These are phyloP conservation scores for Fusarium brachygibbosum DNA, from an alignment of 2,329 filamentous ascomycete genomes.

Conservation along the genomic window DNA sequence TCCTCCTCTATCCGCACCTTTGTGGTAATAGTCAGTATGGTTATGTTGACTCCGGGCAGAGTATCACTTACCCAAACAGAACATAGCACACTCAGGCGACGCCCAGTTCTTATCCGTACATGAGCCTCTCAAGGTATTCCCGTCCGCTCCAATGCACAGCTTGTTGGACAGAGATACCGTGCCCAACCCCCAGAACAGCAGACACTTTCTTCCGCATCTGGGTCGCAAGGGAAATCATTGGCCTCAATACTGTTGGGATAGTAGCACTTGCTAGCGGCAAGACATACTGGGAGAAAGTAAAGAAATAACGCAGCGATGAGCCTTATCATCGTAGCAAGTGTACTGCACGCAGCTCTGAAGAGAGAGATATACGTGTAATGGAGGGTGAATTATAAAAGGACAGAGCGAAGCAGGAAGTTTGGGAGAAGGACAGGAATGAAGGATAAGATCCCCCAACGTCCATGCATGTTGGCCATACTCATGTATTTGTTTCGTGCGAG, in stretches of 20 bases:
- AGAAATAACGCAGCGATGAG: constrained; percentile 14
- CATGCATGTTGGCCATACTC: background rate
- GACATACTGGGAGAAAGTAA: constrained; percentile 1
- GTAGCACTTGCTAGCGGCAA: constrained; percentile 34
- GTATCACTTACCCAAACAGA: constrained; percentile 20
- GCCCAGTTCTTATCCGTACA: constrained; percentile 46
- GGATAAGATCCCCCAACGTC: background rate
- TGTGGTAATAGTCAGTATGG: background rate
- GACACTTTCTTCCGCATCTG: constrained; percentile 33
- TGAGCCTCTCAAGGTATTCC: constrained; percentile 43
- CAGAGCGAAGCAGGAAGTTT: background rate
- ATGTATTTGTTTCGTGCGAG: background rate
- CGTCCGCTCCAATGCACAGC: constrained; percentile 37
- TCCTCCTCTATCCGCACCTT: constrained; percentile 41
- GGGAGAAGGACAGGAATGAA: background rate
- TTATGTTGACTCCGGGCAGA: background rate
- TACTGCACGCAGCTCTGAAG: background rate
- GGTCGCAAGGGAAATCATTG: constrained; percentile 37
- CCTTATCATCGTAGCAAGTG: constrained; percentile 18
- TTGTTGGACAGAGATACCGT: constrained; percentile 43
- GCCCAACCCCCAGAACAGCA: constrained; percentile 43
- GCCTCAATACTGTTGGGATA: constrained; percentile 40
- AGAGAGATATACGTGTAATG: background rate
- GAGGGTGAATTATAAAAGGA: background rate
- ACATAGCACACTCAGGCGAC: constrained; percentile 38